phyloP scores from a whole-genome alignment of 2,329 filamentous ascomycete genomes.

The Calonectria fujianensis region DNA sequence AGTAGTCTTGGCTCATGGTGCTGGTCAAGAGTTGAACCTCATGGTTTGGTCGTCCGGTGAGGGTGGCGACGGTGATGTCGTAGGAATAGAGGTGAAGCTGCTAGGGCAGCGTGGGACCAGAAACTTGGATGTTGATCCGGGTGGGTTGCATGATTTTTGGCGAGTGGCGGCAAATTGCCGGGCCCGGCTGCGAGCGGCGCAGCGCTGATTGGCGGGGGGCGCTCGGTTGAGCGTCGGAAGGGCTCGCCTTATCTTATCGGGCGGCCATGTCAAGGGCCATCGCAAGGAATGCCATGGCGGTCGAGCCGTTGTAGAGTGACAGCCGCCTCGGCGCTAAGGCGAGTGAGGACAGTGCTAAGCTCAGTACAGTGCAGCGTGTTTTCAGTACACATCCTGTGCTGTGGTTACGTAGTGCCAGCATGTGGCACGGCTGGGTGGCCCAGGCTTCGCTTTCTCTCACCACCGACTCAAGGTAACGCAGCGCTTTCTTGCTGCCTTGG shows the following conservation, averaged over 20 bases:
- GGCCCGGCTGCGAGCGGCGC: slow-evolving; percentile 48
- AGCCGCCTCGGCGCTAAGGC: slow-evolving; percentile 19
- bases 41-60: slow-evolving; percentile 56
- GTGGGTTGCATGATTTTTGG: slow-evolving; percentile 58
- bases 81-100: slow-evolving; percentile 42
- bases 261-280: slow-evolving; percentile 36
- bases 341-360: slow-evolving; percentile 29
- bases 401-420: slow-evolving; percentile 47
- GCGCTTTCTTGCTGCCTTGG: slow-evolving; percentile 48
- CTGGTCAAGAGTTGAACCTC: slow-evolving; percentile 56
- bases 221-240: slow-evolving; percentile 53
- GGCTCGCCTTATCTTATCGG: slow-evolving; percentile 55
- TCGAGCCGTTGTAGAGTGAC: slow-evolving; percentile 18
- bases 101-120: slow-evolving; percentile 41
- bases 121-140: slow-evolving; percentile 52
- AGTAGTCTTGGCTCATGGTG: slow-evolving; percentile 78
- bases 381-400: slow-evolving; percentile 17
- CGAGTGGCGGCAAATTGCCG: slow-evolving; percentile 56
- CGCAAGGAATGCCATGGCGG: slow-evolving; percentile 14
- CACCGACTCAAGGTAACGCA: slow-evolving; percentile 42
- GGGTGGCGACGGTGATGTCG: slow-evolving; percentile 47
- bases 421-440: slow-evolving; percentile 32
- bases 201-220: slow-evolving; percentile 55
- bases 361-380: slow-evolving; percentile 31
- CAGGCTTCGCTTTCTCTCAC: slow-evolving; percentile 45